Base-by-base conservation (phyloP, 768 basidiomycete species). In the Mycena crocata region DNA sequence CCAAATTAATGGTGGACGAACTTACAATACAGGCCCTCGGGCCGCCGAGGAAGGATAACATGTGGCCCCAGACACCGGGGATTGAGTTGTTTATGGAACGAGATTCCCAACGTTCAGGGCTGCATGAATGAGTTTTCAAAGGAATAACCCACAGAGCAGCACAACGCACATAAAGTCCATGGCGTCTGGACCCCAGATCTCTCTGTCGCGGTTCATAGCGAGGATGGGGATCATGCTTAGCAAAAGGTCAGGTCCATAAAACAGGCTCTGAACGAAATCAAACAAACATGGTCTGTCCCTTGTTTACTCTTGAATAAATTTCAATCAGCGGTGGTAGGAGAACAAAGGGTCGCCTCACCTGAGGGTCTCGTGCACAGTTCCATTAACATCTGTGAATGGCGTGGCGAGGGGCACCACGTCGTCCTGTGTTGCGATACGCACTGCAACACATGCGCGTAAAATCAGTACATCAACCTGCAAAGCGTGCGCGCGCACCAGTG, bases 21-120 rank as follows among this genome's bases (percentile, higher is more conserved):
- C 62, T 50, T 14, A 68, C 86, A 30, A 87, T 86, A 67, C 87
- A 88, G 0, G 84, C 77, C 9, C 81, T 78, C 3, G 85, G 83
- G 13, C 87, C 87, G 34, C 83, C 85, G 2, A 84, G 52, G 78
- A 88, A 88, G 3, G 81, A 76, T 44, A 87, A 58, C 55, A 83
- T 57, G 67, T 85, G 78, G 3, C 82, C 76, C 80, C 81, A 85
- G 2, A 87, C 77, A 9, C 86, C 83, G 14, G 87, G 87, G 19
- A 88, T 73, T 2, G 72, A 65, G 10, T 73, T 69, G 2, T 73
- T 78, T 3, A 74, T 71, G 5, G 78, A 78, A 0, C 75, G 23
- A 5, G 75, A 59, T n/a, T 74, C 70, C 87, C 87, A 89, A 0
- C 87, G 81, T 64, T 88, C 86, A 0, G 87, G 87, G 62, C 86